Base-by-base conservation (phyloP, 2,329 filamentous ascomycete genomes). In the Fusarium chaquense region DNA sequence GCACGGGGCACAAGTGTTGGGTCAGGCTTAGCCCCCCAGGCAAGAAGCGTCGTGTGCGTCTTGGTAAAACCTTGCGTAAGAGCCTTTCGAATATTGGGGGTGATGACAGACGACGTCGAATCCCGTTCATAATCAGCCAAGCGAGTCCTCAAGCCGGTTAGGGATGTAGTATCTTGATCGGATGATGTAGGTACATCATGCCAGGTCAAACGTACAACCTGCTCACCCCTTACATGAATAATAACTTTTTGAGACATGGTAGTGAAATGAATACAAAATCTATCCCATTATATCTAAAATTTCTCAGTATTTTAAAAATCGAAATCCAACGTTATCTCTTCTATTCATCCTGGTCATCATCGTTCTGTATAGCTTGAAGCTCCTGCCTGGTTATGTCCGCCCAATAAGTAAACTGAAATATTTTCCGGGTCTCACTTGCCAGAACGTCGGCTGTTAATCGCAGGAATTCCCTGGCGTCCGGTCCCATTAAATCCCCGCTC, bases 341-440 rank as follows among this genome's bases (percentile, higher is more conserved):
- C 28, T 30, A 30, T 30, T 9, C 28, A 30, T 30, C 28, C 28
- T 30, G 28, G 28, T 30, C 28, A 9, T 30, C 28, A 9, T 30
- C 28, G 28, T 30, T 30, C 28, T 30, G 28, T 30, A 10, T 10
- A 30, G 28, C 28, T 11, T 4, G 28, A 30, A 30, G 10, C 9
- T 9, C 28, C 10, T 30, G 10, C 28, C 28, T 30, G 28, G 33
- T 35, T 9, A 35, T 18, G 15, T 8, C 60, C 2, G 73, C 47
- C 71, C 70, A 73, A 33, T 73, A 73, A 8, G 70, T 63, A 3
- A 64, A 47, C 15, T 52, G 24, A 50, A 55, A 54, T 6, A 72
- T 62, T 5, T 57, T 16, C 8, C 61, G 53, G 18, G 6, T 12
- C 2, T 49, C 26, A 13, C 58, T 28, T 13, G 2, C 7, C 11